Conservation (phyloP, 306 rosid genomes). For the Calophaca sinica region DNA sequence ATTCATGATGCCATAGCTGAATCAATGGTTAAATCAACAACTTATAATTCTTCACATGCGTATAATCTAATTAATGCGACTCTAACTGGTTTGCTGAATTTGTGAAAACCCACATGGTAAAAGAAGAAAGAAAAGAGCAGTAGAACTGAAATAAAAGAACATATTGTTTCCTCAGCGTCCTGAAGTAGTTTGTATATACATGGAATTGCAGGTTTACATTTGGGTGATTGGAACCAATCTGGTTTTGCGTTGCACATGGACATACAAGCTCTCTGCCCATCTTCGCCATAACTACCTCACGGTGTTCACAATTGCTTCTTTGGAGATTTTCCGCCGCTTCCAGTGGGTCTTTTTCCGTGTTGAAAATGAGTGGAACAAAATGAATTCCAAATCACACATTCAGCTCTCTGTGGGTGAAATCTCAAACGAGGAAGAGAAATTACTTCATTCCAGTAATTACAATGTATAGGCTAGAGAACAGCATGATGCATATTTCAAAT, state of each 20-base stretch:
- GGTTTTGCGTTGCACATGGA: constrained; percentile 95
- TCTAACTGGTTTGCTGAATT: constrained; percentile 24
- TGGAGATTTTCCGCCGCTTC: constrained; percentile 96
- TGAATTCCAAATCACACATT: constrained; percentile 68
- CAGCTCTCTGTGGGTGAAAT: constrained; percentile 67
- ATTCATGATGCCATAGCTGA: background rate
- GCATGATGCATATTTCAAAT: constrained; percentile 46
- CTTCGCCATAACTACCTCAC: constrained; percentile 97
- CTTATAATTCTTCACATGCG: background rate
- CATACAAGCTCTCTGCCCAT: constrained; percentile 99
- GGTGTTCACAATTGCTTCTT: constrained; percentile 75
- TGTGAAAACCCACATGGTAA: constrained; percentile 3
- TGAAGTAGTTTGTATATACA: constrained; percentile 31
- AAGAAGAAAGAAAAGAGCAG: constrained; percentile 25
- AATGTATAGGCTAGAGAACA: constrained; percentile 60
- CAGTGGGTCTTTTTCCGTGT: constrained; percentile 98
- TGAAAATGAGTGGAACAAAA: constrained; percentile 91
- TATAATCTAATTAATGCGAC: background rate
- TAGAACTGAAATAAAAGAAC: constrained; percentile 26
- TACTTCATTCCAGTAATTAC: constrained; percentile 67
- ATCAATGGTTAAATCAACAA: constrained; percentile 9
- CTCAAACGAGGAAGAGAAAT: constrained; percentile 72
- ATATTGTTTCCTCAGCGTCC: constrained; percentile 35
- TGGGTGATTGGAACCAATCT: constrained; percentile 97
- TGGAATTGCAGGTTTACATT: constrained; percentile 75